Percentiles rank a stretch among this genome's conserved stretches.
These are phyloP conservation scores for Fusarium luffae DNA, from an alignment of 2,329 filamentous ascomycete genomes.

Conservation along the genomic window DNA sequence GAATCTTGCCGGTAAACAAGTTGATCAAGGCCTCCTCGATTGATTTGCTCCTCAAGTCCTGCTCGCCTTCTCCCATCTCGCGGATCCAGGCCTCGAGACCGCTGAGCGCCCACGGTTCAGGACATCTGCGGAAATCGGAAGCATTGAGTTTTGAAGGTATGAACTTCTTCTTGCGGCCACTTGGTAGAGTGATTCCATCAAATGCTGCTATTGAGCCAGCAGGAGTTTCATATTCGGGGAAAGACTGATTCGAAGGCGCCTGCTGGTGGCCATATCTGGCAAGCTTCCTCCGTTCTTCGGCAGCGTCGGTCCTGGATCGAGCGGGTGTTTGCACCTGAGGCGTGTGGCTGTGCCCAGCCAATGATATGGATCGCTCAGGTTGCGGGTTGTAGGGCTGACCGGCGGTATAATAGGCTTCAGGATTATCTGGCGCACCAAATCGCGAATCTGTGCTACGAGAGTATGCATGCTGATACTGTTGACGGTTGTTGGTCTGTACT, in stretches of 20 bases:
- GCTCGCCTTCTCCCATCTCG: conserved; percentile 89
- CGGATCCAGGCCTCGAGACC: conserved; percentile 88
- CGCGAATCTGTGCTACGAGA: conserved; percentile 61
- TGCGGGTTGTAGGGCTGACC: conserved; percentile 53
- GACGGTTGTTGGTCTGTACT: conserved; percentile 55
- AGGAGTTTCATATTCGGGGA: conserved; percentile 68
- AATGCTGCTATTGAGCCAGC: conserved; percentile 69
- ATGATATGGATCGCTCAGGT: conserved; percentile 79
- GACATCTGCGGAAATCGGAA: conserved; percentile 84
- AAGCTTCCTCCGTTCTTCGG: conserved; percentile 71
- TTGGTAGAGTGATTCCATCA: conserved; percentile 86
- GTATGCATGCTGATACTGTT: conserved; percentile 61
- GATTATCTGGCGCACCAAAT: conserved; percentile 53
- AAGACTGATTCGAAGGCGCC: conserved; percentile 58
- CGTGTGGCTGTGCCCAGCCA: conserved; percentile 83
- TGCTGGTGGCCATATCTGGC: conserved; percentile 63
- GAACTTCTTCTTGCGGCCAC: conserved; percentile 83
- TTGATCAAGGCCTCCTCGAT: conserved; percentile 89
- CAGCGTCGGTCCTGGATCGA: conserved; percentile 93
- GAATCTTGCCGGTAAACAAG: conserved; percentile 93
- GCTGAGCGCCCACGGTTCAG: conserved; percentile 93
- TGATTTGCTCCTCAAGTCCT: conserved; percentile 84
- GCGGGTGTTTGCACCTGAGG: conserved; percentile 84
- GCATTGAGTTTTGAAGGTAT: conserved; percentile 84
- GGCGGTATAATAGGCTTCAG: conserved; percentile 63